Conservation (phyloP, 2,329 filamentous ascomycete genomes). For the Colletotrichum endophyticum region DNA sequence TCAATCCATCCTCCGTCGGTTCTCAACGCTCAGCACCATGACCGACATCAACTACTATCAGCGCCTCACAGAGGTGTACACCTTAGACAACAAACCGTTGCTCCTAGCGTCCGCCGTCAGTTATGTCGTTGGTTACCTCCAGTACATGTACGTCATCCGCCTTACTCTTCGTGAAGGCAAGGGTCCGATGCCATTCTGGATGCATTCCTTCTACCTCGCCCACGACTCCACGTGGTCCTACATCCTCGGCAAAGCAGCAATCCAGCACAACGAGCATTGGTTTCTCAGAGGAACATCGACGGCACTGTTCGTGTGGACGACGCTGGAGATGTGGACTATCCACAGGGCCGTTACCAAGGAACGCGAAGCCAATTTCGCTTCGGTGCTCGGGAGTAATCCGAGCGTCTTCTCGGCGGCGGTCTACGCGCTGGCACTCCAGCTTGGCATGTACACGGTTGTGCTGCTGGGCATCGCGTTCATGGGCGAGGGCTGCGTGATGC, state of each 20-base stretch:
- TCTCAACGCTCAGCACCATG: not conserved
- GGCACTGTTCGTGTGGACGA: not conserved
- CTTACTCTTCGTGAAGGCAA: conserved; percentile 11
- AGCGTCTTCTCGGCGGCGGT: not conserved
- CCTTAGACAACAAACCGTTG: not conserved
- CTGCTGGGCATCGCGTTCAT: conserved; percentile 9
- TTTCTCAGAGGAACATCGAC: not conserved
- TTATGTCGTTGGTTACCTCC: conserved; percentile 14
- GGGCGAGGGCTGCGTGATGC: conserved; percentile 11
- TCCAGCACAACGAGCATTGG: conserved; percentile 6
- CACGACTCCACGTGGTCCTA: conserved; percentile 21
- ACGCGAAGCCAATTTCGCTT: not conserved
- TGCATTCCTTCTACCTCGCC: conserved; percentile 21
- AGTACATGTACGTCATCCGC: conserved; percentile 15
- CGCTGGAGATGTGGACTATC: conserved; percentile 17
- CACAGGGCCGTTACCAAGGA: conserved; percentile 6
- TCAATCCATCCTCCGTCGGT: not conserved
- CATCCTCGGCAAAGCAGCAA: not conserved
- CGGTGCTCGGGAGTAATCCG: not conserved
- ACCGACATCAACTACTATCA: not conserved
- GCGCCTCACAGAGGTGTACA: not conserved
- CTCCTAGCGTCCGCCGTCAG: not conserved
- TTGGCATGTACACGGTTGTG: conserved; percentile 9
- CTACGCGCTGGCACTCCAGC: not conserved
- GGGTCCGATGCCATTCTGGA: conserved; percentile 22